Conservation (phyloP, 2,329 filamentous ascomycete species). For the Colletotrichum godetiae region DNA sequence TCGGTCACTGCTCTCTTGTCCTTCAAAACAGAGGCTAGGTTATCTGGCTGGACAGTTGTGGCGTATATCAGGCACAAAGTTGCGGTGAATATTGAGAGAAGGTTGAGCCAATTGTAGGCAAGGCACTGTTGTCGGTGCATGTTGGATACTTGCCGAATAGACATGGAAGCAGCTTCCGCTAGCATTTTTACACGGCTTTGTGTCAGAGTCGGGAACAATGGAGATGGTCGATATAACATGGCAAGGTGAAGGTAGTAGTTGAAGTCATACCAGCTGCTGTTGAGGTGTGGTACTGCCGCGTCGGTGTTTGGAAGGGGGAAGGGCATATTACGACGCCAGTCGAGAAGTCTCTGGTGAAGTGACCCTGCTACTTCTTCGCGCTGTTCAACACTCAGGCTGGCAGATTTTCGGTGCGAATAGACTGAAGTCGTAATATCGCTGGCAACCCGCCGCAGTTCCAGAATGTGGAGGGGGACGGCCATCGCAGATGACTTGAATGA, state of each 20-base stretch:
- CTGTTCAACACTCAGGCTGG: constrained; percentile 31
- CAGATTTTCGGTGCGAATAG: constrained; percentile 42
- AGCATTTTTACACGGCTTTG: constrained; percentile 49
- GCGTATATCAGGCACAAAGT: constrained; percentile 56
- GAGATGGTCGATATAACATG: constrained; percentile 57
- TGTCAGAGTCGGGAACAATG: constrained; percentile 51
- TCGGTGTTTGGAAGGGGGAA: constrained; percentile 53
- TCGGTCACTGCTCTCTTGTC: constrained; percentile 44
- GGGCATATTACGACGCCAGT: constrained; percentile 57
- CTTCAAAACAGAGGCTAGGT: constrained; percentile 40
- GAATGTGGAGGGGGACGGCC: constrained; percentile 55
- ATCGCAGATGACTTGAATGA: constrained; percentile 48
- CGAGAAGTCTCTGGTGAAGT: constrained; percentile 53
- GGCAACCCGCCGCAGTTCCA: constrained; percentile 52
- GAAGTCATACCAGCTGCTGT: constrained; percentile 57
- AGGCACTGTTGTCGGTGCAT: constrained; percentile 52
- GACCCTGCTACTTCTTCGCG: constrained; percentile 46
- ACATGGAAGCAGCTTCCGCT: constrained; percentile 52
- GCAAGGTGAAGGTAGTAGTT: constrained; percentile 60
- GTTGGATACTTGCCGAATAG: constrained; percentile 53
- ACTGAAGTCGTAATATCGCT: constrained; percentile 52
- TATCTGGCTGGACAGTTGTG: constrained; percentile 51
- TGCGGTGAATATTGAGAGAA: constrained; percentile 54
- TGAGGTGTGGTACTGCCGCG: constrained; percentile 54
- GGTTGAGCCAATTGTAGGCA: constrained; percentile 55